Evolutionary conservation across 306 rosid species (phyloP).

Genomic region (Datisca glomerata): DNA sequence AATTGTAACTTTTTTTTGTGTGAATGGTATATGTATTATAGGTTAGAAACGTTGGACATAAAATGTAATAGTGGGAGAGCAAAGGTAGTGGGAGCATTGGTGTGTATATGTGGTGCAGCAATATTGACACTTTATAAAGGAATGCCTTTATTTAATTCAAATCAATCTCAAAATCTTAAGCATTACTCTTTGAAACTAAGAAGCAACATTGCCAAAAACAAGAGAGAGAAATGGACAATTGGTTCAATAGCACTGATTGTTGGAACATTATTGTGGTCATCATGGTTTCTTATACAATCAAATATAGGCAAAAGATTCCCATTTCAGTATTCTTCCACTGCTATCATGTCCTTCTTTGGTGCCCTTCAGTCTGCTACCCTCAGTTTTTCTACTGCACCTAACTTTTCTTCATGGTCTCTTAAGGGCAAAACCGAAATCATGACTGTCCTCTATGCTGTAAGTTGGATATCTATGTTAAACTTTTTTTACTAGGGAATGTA

Average conservation of each 20-base stretch:
- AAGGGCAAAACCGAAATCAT: conserved; percentile 45
- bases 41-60: conserved; percentile 61
- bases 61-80: conserved; percentile 69
- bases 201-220: too few relatives aligned
- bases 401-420: conserved; percentile 57
- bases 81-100: conserved; percentile 53
- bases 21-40: too few relatives aligned
- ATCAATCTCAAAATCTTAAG: too few relatives aligned
- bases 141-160: conserved; percentile 29
- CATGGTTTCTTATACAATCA: conserved; percentile 73
- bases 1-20: too few relatives aligned
- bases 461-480: too few relatives aligned
- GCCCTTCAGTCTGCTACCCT: conserved; percentile 67
- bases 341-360: conserved; percentile 78
- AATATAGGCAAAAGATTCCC: conserved; percentile 63
- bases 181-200: too few relatives aligned
- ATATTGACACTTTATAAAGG: conserved; percentile 60
- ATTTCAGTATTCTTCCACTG: conserved; percentile 74
- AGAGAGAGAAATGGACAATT: conserved; percentile 38
- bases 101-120: conserved; percentile 61
- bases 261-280: conserved; percentile 71
- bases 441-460: conserved; percentile 60
- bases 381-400: conserved; percentile 31
- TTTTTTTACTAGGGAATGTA: too few relatives aligned
- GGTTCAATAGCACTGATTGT: conserved; percentile 60